A percentile compares a stretch with the other conserved stretches of the same genome.
Conservation (phyloP, 805 yeast genomes). For the Millerago galiae region DNA sequence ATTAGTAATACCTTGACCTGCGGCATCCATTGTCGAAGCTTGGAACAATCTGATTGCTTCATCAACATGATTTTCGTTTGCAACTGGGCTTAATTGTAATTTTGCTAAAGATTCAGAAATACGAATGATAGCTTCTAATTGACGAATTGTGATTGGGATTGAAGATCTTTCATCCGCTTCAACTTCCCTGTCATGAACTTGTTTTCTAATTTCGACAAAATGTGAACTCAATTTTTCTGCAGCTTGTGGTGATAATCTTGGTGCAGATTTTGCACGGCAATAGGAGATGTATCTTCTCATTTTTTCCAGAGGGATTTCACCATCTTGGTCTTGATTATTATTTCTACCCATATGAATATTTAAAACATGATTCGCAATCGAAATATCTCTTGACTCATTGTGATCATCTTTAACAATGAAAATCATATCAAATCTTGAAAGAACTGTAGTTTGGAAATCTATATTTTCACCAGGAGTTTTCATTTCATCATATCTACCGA, state of each 20-base stretch:
- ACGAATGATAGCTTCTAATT: slow-evolving; percentile 93
- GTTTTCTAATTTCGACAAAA: slow-evolving; percentile 83
- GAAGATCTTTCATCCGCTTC: slow-evolving; percentile 85
- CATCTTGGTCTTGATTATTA: slow-evolving; percentile 45
- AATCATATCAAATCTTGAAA: slow-evolving; percentile 98
- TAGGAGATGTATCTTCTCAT: slow-evolving; percentile 92
- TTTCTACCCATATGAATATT: slow-evolving; percentile 83
- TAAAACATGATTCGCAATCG: slow-evolving; percentile 93
- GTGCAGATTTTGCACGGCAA: slow-evolving; percentile 88
- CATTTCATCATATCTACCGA: slow-evolving; percentile 93
- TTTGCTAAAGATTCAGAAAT: slow-evolving; percentile 93
- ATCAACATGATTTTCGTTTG: slow-evolving; percentile 83
- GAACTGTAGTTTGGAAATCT: slow-evolving; percentile 93
- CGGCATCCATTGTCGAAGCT: slow-evolving; percentile 98
- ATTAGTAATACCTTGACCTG: slow-evolving; percentile 42
- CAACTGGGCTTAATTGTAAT: slow-evolving; percentile 73
- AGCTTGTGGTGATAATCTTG: slow-evolving; percentile 82
- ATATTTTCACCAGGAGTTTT: slow-evolving; percentile 97
- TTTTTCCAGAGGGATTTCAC: slow-evolving; percentile 82
- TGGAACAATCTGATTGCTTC: slow-evolving; percentile 92
- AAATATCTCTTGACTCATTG: slow-evolving; percentile 73
- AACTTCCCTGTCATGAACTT: slow-evolving; percentile 73
- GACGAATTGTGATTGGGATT: slow-evolving; percentile 96
- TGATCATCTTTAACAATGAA: slow-evolving; percentile 96
- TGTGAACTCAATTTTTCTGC: slow-evolving; percentile 86